Conservation (phyloP, 768 basidiomycete species). For the Clitopilus passeckerianus region DNA sequence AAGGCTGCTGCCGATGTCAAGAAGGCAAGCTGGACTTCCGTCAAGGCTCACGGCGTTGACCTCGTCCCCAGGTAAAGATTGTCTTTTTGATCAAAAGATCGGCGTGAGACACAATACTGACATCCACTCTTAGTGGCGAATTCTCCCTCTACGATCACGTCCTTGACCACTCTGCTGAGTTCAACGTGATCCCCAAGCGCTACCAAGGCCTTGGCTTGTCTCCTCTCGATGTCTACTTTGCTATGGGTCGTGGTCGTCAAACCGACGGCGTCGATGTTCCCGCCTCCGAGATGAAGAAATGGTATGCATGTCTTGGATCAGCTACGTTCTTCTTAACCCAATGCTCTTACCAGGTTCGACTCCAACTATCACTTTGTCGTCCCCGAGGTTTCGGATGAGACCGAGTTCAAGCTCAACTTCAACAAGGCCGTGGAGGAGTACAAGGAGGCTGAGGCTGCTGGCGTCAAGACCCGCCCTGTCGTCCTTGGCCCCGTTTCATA, state of each 20-base stretch:
- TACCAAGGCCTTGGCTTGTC: constrained; percentile 85
- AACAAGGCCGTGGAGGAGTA: constrained; percentile 95
- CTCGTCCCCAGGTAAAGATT: constrained; percentile 76
- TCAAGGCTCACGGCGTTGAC: constrained; percentile 86
- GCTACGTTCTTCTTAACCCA: constrained; percentile 2
- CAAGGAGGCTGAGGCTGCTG: constrained; percentile 89
- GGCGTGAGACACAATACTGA: constrained; percentile 8
- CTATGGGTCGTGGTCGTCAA: constrained; percentile 99
- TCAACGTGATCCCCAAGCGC: constrained; percentile 96
- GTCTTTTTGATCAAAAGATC: constrained; percentile 6
- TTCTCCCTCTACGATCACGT: constrained; percentile 99
- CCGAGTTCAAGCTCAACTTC: constrained; percentile 91
- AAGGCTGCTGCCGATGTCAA: constrained; percentile 85
- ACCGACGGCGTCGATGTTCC: constrained; percentile 92
- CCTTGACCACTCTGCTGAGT: constrained; percentile 92
- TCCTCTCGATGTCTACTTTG: constrained; percentile 93
- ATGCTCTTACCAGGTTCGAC: constrained; percentile 68
- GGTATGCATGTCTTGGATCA: constrained; percentile 47
- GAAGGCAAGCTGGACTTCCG: constrained; percentile 80
- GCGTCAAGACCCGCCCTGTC: constrained; percentile 90
- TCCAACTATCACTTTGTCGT: constrained; percentile 99
- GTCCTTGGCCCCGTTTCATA: constrained; percentile 94
- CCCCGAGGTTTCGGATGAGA: constrained; percentile 86
- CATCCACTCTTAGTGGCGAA: constrained; percentile 66
- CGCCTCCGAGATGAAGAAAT: constrained; percentile 99